These are phyloP conservation scores for Penicillium sp. DNA, from an alignment of 2,329 filamentous ascomycete genomes.

Conservation along the genomic window DNA sequence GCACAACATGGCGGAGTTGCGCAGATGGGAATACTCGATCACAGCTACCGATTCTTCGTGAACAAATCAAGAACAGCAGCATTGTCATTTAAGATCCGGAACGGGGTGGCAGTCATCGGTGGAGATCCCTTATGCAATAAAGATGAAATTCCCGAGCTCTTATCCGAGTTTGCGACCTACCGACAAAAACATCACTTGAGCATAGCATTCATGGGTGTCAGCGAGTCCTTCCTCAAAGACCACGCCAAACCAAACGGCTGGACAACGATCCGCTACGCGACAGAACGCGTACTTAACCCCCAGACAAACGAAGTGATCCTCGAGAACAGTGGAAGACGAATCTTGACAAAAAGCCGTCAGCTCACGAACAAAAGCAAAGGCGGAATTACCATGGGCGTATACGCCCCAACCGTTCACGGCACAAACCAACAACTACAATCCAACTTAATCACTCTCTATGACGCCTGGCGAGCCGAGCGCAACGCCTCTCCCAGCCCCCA, in stretches of 20 bases:
- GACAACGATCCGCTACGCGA: conserved; percentile 40
- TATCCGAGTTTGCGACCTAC: conserved; percentile 38
- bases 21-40: conserved; percentile 46
- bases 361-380: conserved; percentile 37
- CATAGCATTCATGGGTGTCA: conserved; percentile 40
- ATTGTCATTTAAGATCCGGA: conserved; percentile 41
- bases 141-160: conserved; percentile 22
- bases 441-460: conserved; percentile 37
- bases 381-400: conserved; percentile 35
- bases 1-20: conserved; percentile 39
- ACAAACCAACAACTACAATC: conserved; percentile 32
- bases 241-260: conserved; percentile 31
- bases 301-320: conserved; percentile 40
- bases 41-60: conserved; percentile 43
- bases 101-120: conserved; percentile 38
- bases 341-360: conserved; percentile 38
- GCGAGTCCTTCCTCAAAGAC: conserved; percentile 30
- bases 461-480: conserved; percentile 38
- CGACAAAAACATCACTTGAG: conserved; percentile 31
- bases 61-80: conserved; percentile 35
- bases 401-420: conserved; percentile 31
- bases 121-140: conserved; percentile 41
- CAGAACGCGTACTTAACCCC: conserved; percentile 43
- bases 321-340: conserved; percentile 38
- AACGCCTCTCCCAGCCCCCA: conserved; percentile 33